phyloP scores from a whole-genome alignment of 2,329 filamentous ascomycete genomes.

The Aspergillus pseudoviridinutans region DNA sequence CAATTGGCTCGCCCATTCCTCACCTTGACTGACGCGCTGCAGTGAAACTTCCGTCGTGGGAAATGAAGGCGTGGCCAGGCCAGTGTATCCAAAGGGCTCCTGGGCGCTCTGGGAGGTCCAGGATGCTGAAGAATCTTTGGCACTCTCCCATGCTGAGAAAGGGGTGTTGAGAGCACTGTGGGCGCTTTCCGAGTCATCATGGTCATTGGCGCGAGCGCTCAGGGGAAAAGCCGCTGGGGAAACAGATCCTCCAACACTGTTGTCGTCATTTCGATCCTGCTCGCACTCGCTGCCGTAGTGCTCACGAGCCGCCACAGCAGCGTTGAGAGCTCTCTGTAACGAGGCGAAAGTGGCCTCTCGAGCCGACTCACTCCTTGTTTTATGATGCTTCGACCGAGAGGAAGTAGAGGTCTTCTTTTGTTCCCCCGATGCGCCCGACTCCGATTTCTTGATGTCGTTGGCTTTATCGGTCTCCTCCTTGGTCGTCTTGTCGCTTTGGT shows the following conservation, averaged over 20 bases:
- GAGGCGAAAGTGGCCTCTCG: slow-evolving; percentile 43
- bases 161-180: slow-evolving; percentile 17
- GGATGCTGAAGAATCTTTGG: slow-evolving; percentile 22
- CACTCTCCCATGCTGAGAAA: slow-evolving; percentile 26
- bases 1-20: slow-evolving; percentile 25
- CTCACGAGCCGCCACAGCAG: slow-evolving; percentile 38
- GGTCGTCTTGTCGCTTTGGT: slow-evolving; percentile 13
- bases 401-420: slow-evolving; percentile 17
- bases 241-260: slow-evolving; percentile 26
- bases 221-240: slow-evolving; percentile 24
- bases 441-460: slow-evolving; percentile 25
- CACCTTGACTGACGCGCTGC: slow-evolving; percentile 6
- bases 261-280: slow-evolving; percentile 16
- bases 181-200: slow-evolving; percentile 3
- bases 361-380: slow-evolving; percentile 35
- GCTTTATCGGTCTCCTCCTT: slow-evolving; percentile 23
- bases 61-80: slow-evolving; percentile 18
- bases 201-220: slow-evolving; percentile 12
- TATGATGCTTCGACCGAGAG: slow-evolving; percentile 31
- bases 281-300: slow-evolving; percentile 23
- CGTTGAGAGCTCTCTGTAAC: slow-evolving; percentile 42
- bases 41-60: slow-evolving; percentile 20
- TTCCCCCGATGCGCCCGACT: slow-evolving; percentile 16
- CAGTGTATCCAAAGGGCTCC: slow-evolving; percentile 20
- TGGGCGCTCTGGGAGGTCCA: slow-evolving; percentile 28